These are phyloP conservation scores for Fusarium liriodendri DNA, from an alignment of 2,329 filamentous ascomycete genomes.

Conservation along the genomic window DNA sequence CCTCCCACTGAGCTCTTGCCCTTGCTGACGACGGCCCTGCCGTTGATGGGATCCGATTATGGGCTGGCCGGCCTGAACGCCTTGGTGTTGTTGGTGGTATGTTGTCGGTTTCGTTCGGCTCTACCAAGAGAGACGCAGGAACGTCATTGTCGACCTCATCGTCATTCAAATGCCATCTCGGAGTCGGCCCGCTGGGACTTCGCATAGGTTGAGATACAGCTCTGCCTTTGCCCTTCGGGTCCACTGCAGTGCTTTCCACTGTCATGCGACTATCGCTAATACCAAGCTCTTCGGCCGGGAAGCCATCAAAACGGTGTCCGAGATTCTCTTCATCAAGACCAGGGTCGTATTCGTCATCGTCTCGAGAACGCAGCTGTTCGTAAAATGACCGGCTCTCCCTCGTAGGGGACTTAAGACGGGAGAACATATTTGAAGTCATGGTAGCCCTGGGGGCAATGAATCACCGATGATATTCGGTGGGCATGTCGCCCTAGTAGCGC, in stretches of 20 bases:
- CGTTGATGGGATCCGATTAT: slow-evolving; percentile 24
- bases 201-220: slow-evolving; percentile 16
- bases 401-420: slow-evolving; percentile 50
- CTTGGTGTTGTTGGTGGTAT: slow-evolving; percentile 27
- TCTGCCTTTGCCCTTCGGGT: slow-evolving; percentile 31
- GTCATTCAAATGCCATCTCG: slow-evolving; percentile 52
- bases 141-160: slow-evolving; percentile 70
- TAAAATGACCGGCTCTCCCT: slow-evolving; percentile 59
- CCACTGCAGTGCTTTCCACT: slow-evolving; percentile 50
- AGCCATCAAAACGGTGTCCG: slow-evolving; percentile 61
- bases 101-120: slow-evolving; percentile 54
- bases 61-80: slow-evolving; percentile 23
- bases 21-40: slow-evolving; percentile 57
- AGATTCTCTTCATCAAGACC: slow-evolving; percentile 66
- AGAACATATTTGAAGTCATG: slow-evolving; percentile 63
- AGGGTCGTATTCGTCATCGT: slow-evolving; percentile 53
- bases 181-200: slow-evolving; percentile 23
- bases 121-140: slow-evolving; percentile 71
- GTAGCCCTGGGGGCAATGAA: slow-evolving; percentile 8
- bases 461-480: slow-evolving; percentile 11
- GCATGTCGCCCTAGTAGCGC: slow-evolving; percentile 31
- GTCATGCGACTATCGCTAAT: slow-evolving; percentile 60
- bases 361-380: slow-evolving; percentile 58
- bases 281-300: slow-evolving; percentile 59
- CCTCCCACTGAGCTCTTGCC: slow-evolving; percentile 65